Base-by-base conservation (phyloP, 2,329 filamentous ascomycete species). In the Helotiales sp. region DNA sequence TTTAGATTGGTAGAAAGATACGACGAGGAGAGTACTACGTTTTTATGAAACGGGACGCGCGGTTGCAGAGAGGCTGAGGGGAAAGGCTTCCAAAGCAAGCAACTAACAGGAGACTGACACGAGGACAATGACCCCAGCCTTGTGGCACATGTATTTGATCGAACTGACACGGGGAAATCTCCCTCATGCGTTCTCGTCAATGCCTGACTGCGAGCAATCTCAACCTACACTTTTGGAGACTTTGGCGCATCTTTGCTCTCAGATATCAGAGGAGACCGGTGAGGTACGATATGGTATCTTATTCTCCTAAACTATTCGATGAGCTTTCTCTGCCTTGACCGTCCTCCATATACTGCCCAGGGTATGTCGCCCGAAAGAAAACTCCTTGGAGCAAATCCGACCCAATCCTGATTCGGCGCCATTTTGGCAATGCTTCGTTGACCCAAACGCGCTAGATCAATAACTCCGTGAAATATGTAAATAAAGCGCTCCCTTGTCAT, bases 391-490 rank as follows among this genome's bases (percentile, higher is more conserved):
- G 47, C 53, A 54, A 51, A 48, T 57, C 56, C 59, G 54, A 54
- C 33, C 48, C 22, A 25, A 33, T 51, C 54, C 54, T 44, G 12
- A 17, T 34, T 24, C 24, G 29, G 25, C 24, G 46, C 46, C 27
- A 19, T 46, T 27, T 17, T 55, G 42, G 53, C 48, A 60, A 61
- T 61, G 54, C 54, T 52, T 34, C 44, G 38, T 53, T 49, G 57
- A 56, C 54, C 61, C 33, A 48, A 57, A 63, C 60, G 54, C 54
- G 58, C 61, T 63, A 33, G 48, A n/a, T n/a, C n/a, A 60, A 42
- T 51, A 63, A 63, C 61, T 59, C 61, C 59, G 47, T 19, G 51
- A n/a, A 61, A 54, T 57, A 58, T 58, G 55, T 54, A 54, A 54
- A 52, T 30, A 50, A 57, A 51, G 15, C 24, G 8, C 22, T 44